Percentiles rank a stretch among this genome's conserved stretches.
phyloP scores from a whole-genome alignment of 345 rosid genomes.

The Cochlearia excelsa region DNA sequence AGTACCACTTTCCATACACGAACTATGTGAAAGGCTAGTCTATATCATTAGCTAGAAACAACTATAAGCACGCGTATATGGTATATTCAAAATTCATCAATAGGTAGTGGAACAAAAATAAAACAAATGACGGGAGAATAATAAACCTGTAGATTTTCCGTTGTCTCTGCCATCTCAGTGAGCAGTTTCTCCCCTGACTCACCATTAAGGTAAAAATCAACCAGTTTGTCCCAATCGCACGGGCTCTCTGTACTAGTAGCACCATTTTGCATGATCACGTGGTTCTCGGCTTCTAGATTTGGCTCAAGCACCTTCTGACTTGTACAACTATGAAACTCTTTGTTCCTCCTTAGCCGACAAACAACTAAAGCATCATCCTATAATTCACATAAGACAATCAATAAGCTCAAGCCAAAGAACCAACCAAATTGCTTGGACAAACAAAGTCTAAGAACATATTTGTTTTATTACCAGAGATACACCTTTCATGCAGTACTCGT shows the following conservation, averaged over 20 bases:
- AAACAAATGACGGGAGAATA: conserved; percentile 2
- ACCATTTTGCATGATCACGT: conserved; percentile 13
- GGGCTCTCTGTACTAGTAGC: conserved; percentile 12
- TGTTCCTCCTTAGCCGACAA: conserved; percentile 68
- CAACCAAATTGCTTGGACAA: neutral
- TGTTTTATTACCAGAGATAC: conserved; percentile 45
- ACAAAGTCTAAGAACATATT: neutral
- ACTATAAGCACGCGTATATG: too few species aligned
- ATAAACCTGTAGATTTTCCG: conserved; percentile 36
- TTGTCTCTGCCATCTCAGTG: conserved; percentile 25
- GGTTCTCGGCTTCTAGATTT: conserved; percentile 14
- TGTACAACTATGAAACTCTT: conserved; percentile 41
- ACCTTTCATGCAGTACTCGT: conserved; percentile 71
- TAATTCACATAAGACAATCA: conserved; percentile 1
- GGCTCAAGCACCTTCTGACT: conserved; percentile 27
- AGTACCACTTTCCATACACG: neutral
- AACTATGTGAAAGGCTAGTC: neutral
- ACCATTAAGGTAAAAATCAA: conserved; percentile 30
- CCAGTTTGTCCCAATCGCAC: conserved; percentile 27
- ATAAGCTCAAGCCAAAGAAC: conserved; percentile 13
- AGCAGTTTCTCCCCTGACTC: conserved; percentile 24
- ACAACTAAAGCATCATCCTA: conserved; percentile 73
- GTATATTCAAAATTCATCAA: neutral
- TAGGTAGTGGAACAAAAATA: neutral
- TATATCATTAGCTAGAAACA: too few species aligned